Base-by-base conservation (phyloP, 108 stramenopile species). In the Skeletonema costatum region DNA sequence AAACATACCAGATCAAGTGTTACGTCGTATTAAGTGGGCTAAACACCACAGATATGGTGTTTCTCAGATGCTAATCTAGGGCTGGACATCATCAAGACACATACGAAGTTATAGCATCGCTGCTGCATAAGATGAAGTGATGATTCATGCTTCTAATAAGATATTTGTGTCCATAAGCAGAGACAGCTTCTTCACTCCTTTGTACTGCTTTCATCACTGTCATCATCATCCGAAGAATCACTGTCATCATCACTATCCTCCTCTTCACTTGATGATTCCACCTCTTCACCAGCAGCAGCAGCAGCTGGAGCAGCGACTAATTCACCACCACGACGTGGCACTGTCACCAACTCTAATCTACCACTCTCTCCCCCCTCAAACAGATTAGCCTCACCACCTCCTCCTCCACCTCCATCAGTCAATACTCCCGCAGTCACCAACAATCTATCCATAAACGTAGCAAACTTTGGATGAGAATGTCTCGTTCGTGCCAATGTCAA, bases 391-490 rank as follows among this genome's bases (percentile, higher is more conserved):
- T 46, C 44, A n/a, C 67, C 29, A 58, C 13, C 76, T 6, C 41
- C 76, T 6, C 41, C 53, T 9, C 68, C 80, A 9, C 44, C 65
- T 6, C 32, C 64, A 29, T 76, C 58, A 64, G 44, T 46, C 71
- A 94, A 81, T 0, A 94, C 84, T 7, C 90, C 93, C 21, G 90
- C 79, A 42, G 85, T 60, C 11, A 90, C 65, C 56, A 90, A 30
- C 66, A 94, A 68, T 63, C 84, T 85, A 80, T 94, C 91, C 1
- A 88, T 44, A 83, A 94, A 94, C 2, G 62, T 39, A 30, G 77
- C 70, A 74, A 94, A 91, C 35, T 85, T 83, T 10, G 89, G 90
- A 74, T 90, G 63, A 2, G 76, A 46, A 41, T 73, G 51, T 68
- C 70, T 87, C 25, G 64, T 59, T 13, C 68, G 39, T 36, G 59